Conservation (phyloP, 495 filamentous ascomycete species). For the Penicillium bovifimosum region DNA sequence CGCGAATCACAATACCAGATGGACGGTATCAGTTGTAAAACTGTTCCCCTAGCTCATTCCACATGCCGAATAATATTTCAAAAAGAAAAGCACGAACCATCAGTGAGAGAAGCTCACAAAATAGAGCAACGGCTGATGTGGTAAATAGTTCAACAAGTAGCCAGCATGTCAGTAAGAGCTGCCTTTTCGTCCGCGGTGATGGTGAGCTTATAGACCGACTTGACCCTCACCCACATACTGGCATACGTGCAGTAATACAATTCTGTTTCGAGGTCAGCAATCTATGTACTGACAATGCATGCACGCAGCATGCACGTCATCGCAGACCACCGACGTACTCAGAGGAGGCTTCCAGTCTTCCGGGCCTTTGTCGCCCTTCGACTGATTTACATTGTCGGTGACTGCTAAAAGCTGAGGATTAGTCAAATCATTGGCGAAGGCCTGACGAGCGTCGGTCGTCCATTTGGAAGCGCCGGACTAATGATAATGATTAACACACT, state of each 20-base stretch:
- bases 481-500: background rate
- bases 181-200: slow-evolving; percentile 57
- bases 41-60: too few species aligned
- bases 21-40: too few species aligned
- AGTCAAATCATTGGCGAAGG: slow-evolving; percentile 67
- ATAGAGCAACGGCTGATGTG: too few species aligned
- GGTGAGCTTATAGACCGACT: slow-evolving; percentile 54
- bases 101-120: too few species aligned
- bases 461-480: slow-evolving; percentile 42
- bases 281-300: background rate
- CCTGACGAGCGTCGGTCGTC: slow-evolving; percentile 57
- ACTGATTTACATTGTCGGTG: slow-evolving; percentile 66
- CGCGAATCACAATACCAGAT: too few species aligned
- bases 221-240: slow-evolving; percentile 64
- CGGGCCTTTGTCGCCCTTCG: slow-evolving; percentile 63
- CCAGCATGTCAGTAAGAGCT: slow-evolving; percentile 59
- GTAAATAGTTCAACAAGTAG: slow-evolving; percentile 46
- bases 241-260: slow-evolving; percentile 74
- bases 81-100: too few species aligned
- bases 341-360: slow-evolving; percentile 71
- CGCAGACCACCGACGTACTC: too few species aligned
- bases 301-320: background rate
- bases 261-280: slow-evolving; percentile 17
- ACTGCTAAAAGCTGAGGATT: slow-evolving; percentile 69
- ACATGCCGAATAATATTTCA: too few species aligned